phyloP scores from a whole-genome alignment of 2,329 filamentous ascomycete species.

The Phoma herbarum region DNA sequence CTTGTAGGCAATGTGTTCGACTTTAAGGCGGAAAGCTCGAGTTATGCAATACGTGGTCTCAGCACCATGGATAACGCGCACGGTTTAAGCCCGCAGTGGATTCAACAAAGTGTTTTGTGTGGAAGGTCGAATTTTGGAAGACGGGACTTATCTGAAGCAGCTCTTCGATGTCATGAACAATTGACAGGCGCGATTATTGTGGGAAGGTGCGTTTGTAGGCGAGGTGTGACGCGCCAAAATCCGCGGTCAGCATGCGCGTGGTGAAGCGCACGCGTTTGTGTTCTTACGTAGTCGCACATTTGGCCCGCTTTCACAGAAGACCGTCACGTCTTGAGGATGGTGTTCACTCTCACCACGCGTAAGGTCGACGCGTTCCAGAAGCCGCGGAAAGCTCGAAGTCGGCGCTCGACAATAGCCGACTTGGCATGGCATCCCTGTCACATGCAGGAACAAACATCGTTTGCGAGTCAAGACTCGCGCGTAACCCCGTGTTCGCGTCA shows the following conservation, averaged over 20 bases:
- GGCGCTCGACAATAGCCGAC: not conserved
- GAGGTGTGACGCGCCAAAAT: slow-evolving; percentile 9
- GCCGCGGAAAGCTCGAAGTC: not conserved
- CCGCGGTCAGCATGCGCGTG: slow-evolving; percentile 14
- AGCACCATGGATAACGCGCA: too few relatives aligned
- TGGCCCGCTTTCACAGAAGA: not conserved
- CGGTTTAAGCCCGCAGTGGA: too few relatives aligned
- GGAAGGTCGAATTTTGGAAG: too few relatives aligned
- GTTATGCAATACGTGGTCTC: not conserved
- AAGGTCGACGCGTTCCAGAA: slow-evolving; percentile 12
- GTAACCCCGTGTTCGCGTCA: slow-evolving; percentile 9
- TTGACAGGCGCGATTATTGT: slow-evolving; percentile 4
- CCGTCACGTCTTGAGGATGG: slow-evolving; percentile 10
- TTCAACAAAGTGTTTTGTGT: too few relatives aligned
- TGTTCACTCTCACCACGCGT: slow-evolving; percentile 19
- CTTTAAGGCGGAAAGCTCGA: not conserved
- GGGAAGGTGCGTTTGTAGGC: slow-evolving; percentile 18
- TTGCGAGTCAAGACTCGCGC: slow-evolving; percentile 13
- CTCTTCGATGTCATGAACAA: not conserved
- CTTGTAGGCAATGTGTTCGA: not conserved
- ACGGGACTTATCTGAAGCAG: not conserved
- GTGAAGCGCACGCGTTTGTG: slow-evolving; percentile 21
- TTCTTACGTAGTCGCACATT: slow-evolving; percentile 14
- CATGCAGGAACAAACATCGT: slow-evolving; percentile 18
- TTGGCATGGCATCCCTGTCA: slow-evolving; percentile 5